Base-by-base conservation (phyloP, 2,329 filamentous ascomycete genomes). In the Fusarium protoensiforme region DNA sequence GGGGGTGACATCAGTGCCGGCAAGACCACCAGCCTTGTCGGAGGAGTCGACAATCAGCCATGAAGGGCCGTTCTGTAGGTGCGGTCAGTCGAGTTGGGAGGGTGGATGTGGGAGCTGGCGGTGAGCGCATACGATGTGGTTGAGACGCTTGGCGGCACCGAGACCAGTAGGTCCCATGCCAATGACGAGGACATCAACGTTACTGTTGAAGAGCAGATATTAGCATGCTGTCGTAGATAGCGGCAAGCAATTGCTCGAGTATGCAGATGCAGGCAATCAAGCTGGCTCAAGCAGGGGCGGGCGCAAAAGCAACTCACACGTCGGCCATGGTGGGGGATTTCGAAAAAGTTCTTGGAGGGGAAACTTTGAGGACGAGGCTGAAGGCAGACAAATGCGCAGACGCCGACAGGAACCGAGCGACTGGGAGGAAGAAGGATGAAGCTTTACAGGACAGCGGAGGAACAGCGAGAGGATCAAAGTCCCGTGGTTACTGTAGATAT, bases 131-230 rank as follows among this genome's bases (percentile, higher is more conserved):
- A 98, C 96, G 81, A 98, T 92, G 86, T 99, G 96, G 85, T 98
- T 93, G 77, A 99, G 91, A 83, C 96, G 94, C 89, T 99, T 99
- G 79, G 96, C 96, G 83, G 96, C 96, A 89, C 96, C 96, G 78
- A 98, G 91, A 86, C 96, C 96, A 81, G 96, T 98, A 79, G 96
- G 96, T 82, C 96, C 96, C 86, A 96, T 96, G 82, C 96, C 96
- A 87, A 98, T 98, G 85, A 99, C 92, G 82, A 99, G 94, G 78
- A 99, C 93, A 86, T 99, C 96, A 83, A 98, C 94, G 81, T 94
- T 92, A 84, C 95, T 97, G 84, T 16, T 67, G 57, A 51, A 53
- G 51, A 24, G 18, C 5, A 29, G 38, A 62, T 35, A 68, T 79
- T 65, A 78, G 77, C 39, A 70, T 69, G 36, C 7, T 7, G n/a